Evolutionary conservation across 2,329 filamentous ascomycete genomes (phyloP).

Genomic region (Fusarium ramigenum): DNA sequence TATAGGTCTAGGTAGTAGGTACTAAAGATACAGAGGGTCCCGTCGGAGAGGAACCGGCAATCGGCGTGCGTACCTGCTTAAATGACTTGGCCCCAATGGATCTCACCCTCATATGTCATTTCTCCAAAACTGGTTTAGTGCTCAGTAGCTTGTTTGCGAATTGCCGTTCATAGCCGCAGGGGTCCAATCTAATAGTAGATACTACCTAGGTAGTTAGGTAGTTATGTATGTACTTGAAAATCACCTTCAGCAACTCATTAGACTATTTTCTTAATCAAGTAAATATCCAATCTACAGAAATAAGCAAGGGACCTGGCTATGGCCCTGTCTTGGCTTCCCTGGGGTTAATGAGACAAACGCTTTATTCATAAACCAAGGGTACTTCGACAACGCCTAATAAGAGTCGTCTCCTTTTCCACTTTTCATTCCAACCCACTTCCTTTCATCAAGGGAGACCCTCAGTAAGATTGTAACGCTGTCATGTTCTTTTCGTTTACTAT

Average conservation of each 20-base stretch:
- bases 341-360: neutral
- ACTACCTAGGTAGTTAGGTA: too few relatives aligned
- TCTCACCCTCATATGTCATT: slow-evolving; percentile 36
- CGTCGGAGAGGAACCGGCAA: slow-evolving; percentile 37
- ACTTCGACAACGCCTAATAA: neutral
- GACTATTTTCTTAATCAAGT: neutral
- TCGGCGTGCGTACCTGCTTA: slow-evolving; percentile 35
- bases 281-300: neutral
- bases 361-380: neutral
- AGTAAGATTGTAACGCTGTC: neutral
- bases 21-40: neutral
- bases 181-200: neutral
- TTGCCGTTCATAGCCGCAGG: slow-evolving; percentile 37
- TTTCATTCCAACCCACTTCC: neutral
- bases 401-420: neutral
- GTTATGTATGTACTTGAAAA: too few relatives aligned
- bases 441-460: neutral
- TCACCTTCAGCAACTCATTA: neutral
- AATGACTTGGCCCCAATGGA: slow-evolving; percentile 19
- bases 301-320: neutral
- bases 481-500: neutral
- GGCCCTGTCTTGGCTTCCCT: neutral
- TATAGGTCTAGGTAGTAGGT: neutral
- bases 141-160: neutral
- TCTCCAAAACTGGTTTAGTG: slow-evolving; percentile 3